Base-by-base conservation (phyloP, 345 rosid genomes). In the Eucalyptus shirleyi region DNA sequence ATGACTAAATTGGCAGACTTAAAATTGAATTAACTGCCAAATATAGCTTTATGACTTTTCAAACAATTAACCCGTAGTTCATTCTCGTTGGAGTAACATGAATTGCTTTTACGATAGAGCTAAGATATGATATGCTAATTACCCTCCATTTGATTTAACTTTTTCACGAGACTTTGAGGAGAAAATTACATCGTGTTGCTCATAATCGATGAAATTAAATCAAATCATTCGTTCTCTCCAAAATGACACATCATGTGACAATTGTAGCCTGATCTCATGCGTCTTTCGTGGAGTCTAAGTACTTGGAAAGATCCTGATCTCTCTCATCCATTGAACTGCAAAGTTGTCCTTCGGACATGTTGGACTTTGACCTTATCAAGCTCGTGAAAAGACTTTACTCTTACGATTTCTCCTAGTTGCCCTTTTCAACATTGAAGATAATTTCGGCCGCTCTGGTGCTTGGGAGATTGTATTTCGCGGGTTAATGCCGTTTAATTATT, bases 21-120 rank as follows among this genome's bases (percentile, higher is more conserved):
- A 56, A 56, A 0, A 56, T 56, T 11, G 1, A 56, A 56, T 56
- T 56, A 5, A 24, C 0, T 8, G 2, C 5, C 1, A 2, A 53
- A 53, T 8, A 53, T 72, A 19, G 3, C 2, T 37, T 72, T 72
- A 72, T 37, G 16, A 77, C 28, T 77, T 77, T 72, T 72, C 12
- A 12, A 12, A 18, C 14, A 72, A 19, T 72, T 34, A 34, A 3
- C 6, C 2, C 1, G 1, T 5, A 9, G 8, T 34, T 72, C 6
- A 3, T 18, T 69, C 26, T 19, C 0, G 8, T 72, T 1, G 13
- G 7, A 69, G 81, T 11, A 69, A 37, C 81, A 9, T 9, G 82
- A 34, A 72, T 72, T 9, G 82, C 82, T 34, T 34, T 72, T 34
- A 1, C 3, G 8, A 34, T 3, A 72, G 7, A 34, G 82, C 44